A percentile compares a stretch with the other conserved stretches of the same genome.
phyloP scores from a whole-genome alignment of 1,139 yeast genomes.

The Candida frijolesensis region DNA sequence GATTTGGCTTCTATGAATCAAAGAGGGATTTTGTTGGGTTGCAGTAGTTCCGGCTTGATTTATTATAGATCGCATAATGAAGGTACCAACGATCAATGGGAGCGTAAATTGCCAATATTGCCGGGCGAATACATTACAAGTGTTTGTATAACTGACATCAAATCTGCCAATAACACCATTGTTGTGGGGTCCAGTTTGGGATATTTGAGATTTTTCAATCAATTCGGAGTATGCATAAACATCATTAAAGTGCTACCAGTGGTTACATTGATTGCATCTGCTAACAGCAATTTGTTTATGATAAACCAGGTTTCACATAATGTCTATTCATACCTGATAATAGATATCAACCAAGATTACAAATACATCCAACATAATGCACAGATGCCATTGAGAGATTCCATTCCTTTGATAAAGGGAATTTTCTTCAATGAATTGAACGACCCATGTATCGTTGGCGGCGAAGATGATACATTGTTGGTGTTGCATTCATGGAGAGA shows the following conservation, averaged over 20 bases:
- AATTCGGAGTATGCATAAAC: constrained; percentile 44
- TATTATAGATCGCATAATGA: constrained; percentile 47
- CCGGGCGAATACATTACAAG: constrained; percentile 40
- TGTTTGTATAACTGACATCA: constrained; percentile 30
- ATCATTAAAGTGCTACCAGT: constrained; percentile 43
- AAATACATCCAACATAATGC: constrained; percentile 45
- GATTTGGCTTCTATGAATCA: constrained; percentile 77
- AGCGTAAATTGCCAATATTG: constrained; percentile 38
- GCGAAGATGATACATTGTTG: constrained; percentile 65
- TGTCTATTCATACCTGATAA: constrained; percentile 38
- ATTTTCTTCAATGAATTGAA: constrained; percentile 82
- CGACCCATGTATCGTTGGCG: constrained; percentile 85
- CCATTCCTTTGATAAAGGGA: constrained; percentile 50
- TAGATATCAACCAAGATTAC: constrained; percentile 39
- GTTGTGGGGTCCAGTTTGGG: constrained; percentile 47
- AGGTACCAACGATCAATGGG: constrained; percentile 48
- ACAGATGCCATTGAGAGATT: constrained; percentile 36
- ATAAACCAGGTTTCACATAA: constrained; percentile 33
- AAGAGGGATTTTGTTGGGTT: constrained; percentile 66
- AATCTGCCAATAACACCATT: constrained; percentile 31
- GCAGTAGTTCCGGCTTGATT: constrained; percentile 36
- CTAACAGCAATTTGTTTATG: constrained; percentile 32
- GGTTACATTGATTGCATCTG: constrained; percentile 39
- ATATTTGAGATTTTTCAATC: constrained; percentile 42
- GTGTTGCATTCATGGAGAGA: constrained; percentile 79